Evolutionary conservation across 2,329 filamentous ascomycete genomes (phyloP).

Genomic region (Neurospora crassa): DNA sequence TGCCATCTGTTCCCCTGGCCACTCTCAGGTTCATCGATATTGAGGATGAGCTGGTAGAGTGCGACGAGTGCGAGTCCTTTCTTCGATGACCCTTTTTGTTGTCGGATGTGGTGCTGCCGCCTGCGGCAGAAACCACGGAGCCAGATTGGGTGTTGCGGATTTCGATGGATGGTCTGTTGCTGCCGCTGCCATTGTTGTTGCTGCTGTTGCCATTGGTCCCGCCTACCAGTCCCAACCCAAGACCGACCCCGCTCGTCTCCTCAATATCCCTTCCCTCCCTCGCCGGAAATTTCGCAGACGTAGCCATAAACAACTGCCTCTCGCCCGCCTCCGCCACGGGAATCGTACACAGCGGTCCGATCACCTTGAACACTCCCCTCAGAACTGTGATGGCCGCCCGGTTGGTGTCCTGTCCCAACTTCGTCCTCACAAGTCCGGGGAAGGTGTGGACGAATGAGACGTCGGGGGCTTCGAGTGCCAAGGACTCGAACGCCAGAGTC

Average conservation of each 20-base stretch:
- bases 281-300: conserved; percentile 25
- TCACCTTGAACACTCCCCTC: conserved; percentile 21
- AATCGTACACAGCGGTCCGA: conserved; percentile 15
- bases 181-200: not conserved
- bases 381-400: conserved; percentile 13
- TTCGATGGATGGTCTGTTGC: not conserved
- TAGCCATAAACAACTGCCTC: conserved; percentile 28
- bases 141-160: not conserved
- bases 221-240: conserved; percentile 11
- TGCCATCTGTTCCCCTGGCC: conserved; percentile 23
- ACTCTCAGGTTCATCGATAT: conserved; percentile 1
- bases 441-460: conserved; percentile 31
- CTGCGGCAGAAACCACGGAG: not conserved
- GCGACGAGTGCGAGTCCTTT: not conserved
- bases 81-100: not conserved
- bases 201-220: not conserved
- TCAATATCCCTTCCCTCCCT: conserved; percentile 11
- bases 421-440: conserved; percentile 29
- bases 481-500: conserved; percentile 37
- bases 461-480: conserved; percentile 34
- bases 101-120: not conserved
- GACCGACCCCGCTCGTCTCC: conserved; percentile 18
- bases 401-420: conserved; percentile 16
- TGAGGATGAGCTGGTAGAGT: not conserved
- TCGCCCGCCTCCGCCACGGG: conserved; percentile 28